Conservation (phyloP, 2,329 filamentous ascomycete species). For the Ophiostoma himal-ulmi region DNA sequence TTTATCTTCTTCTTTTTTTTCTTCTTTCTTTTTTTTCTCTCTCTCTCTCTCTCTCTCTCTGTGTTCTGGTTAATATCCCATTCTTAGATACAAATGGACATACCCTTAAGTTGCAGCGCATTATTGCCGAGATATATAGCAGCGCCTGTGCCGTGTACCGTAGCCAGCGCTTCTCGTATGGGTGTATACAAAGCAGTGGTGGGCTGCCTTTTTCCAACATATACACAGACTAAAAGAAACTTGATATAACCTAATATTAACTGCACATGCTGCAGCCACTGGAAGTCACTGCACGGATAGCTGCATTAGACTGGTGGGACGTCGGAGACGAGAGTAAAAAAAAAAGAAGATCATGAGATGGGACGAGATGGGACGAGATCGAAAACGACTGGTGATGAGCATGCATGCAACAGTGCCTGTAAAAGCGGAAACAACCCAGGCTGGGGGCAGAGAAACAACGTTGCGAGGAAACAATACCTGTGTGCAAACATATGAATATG, state of each 20-base stretch:
- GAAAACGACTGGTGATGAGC: background rate
- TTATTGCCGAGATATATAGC: constrained; percentile 2
- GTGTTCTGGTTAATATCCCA: no score
- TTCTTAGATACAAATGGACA: background rate
- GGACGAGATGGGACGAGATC: background rate
- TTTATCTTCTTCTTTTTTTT: no score
- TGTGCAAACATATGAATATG: background rate
- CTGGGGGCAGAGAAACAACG: background rate
- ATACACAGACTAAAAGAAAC: background rate
- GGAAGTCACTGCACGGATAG: background rate
- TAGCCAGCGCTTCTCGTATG: background rate
- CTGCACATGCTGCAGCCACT: background rate
- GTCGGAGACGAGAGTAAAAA: background rate
- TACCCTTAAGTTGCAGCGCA: background rate
- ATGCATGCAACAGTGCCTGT: background rate
- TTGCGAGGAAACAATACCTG: background rate
- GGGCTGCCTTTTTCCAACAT: background rate
- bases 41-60: no score
- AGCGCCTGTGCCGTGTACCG: background rate
- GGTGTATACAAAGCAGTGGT: background rate
- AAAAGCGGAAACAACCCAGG: background rate
- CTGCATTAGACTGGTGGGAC: constrained; percentile 4
- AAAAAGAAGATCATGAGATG: background rate
- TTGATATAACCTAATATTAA: background rate
- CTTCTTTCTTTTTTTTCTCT: no score